Base-by-base conservation (phyloP, 23 red algal species). In the Cyanidiococcus yangmingshanensis region DNA sequence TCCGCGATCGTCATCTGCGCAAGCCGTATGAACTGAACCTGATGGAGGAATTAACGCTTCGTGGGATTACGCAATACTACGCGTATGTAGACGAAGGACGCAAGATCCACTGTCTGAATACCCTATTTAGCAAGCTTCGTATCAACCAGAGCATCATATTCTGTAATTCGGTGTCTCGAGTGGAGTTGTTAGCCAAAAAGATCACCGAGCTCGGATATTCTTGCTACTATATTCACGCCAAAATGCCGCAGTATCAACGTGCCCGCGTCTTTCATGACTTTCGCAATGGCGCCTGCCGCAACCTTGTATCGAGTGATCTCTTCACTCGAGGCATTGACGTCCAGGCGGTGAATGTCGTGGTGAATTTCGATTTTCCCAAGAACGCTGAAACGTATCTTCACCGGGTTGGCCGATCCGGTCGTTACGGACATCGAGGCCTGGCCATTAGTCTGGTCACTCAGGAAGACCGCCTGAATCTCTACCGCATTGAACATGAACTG, bases 101-200 rank as follows among this genome's bases (percentile, higher is more conserved):
- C 41, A 96, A 96, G 38, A 84, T 96, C 21, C 87, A 90, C 37
- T 96, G 92, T 77, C 51, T 96, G 30, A 96, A 96, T 76, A 90
- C 87, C 3, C 83, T 96, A 37, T 91, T 96, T 68, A 87, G 87
- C 31, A 90, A 90, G 57, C 78, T 96, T 41, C 92, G 87, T 26
- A 96, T 96, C 82, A 96, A 96, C 37, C 92, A 96, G 63, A 80
- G 75, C 37, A 96, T 96, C 58, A 96, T 96, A 77, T 96, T 96
- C 77, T 96, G 92, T 80, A 96, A 96, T 83, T 87, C 83, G n/a
- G 87, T 90, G 1, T 90, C 84, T 50, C 75, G 92, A 7, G 92
- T 96, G 50, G 89, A 96, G 79, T 71, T 96, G 40, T 75, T 96
- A 0, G 92, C 92, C 17, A 80, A 84, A 57, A 96, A 96, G 76